Evolutionary conservation across 495 filamentous ascomycete species (phyloP), one percentile per base, ranked within the genome.

Genomic region (Amphirosellinia nigrospora): DNA sequence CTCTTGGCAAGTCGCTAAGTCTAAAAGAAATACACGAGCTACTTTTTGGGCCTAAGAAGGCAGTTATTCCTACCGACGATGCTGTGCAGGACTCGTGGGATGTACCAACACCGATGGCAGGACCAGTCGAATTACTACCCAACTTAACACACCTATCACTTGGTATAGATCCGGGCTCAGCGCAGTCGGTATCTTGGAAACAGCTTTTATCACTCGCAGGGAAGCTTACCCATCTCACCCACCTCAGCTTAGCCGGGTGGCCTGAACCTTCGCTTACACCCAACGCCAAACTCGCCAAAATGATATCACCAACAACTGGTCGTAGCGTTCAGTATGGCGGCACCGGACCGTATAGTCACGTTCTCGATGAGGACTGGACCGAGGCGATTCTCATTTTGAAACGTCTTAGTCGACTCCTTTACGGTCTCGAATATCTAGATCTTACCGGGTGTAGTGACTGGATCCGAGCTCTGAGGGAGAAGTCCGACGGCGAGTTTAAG

Each of bases 191-290:
- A 10, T 91, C 87, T 34, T 96, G 93, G 93, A 84, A 86, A 16
- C 83, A 87, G 8, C 86, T 96, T 28, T 81, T 95, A 15, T 69
- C 81, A 5, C 78, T 94, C n/a, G 81, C 89, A 0, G 79, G 85
- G 0, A 87, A 88, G 59, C 77, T 93, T 0, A 82, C 88, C 0
- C 88, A 82, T 0, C 81, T 96, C 45, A 94, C 93, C 0, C 91
- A 96, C 70, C 85, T 97, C 3, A 93, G 89, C 34, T 81, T 97
- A 5, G 90, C 92, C 11, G 87, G 91, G 76, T 97, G 94, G 94
- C 93, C 94, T 2, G 81, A 86, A 23, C 94, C 94, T 0, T 86
- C 85, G 0, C 77, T 91, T 1, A 91, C 88, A 7, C 91, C 91
- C 7, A 88, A 90, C 68, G 82, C 89, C 2, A 86, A 85, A 55